Base-by-base conservation (phyloP, 164 flowering plant species). In the Berberis thunbergii region DNA sequence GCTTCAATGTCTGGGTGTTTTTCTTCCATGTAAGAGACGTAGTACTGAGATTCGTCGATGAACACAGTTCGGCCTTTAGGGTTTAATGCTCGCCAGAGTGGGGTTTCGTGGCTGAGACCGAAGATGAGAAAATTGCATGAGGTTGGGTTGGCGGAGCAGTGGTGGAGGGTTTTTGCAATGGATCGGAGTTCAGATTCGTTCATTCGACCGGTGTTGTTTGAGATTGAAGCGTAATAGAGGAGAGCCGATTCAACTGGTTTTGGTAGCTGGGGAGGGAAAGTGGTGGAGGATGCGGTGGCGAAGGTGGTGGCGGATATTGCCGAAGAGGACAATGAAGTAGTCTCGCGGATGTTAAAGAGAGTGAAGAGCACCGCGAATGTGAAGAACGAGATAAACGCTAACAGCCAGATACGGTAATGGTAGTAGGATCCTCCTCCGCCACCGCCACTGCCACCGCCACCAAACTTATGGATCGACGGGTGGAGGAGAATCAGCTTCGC, bases 41-140 rank as follows among this genome's bases (percentile, higher is more conserved):
- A 68, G 75, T 73, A 87, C 67, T 81, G 80, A 78, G 61, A 87
- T 59, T 89, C 96, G 75, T 87, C 96, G 62, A 94, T 70, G 69
- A 91, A 85, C 38, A 87, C 80, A 4, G 99, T 91, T 9, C 86
- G 74, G 49, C 97, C 96, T 43, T 67, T 68, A 80, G 54, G 59
- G 75, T 94, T 94, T 45, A 94, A 80, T 6, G 93, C 79, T 53
- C 72, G 70, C 91, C 91, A 94, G 62, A 94, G 78, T 41, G 83
- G 87, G 69, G 89, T 82, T 67, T 94, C 98, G 79, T 78, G 93
- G 59, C 86, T 83, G 59, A 94, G 78, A 9, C 98, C 96, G 74
- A 94, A 94, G 43, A 89, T 59, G 63, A 94, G 89, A 79, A 94
- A 61, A 70, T 91, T 87, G 64, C 89, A 84, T 4, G 83, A 76